Conservation (phyloP, 1,284 basidiomycete species). For the Ustilago curta region DNA sequence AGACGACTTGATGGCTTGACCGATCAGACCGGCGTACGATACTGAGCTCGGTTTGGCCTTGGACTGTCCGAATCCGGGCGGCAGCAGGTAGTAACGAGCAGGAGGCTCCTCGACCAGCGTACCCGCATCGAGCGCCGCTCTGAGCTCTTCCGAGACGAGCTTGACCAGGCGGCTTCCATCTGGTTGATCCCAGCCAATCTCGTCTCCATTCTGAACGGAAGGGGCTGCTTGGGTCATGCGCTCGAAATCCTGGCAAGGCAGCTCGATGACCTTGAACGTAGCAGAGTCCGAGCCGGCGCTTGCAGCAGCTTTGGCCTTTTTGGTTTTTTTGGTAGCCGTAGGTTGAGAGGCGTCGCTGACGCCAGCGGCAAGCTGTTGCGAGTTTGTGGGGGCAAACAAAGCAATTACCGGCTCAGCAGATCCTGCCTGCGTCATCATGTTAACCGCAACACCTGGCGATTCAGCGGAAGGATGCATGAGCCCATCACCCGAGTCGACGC, state of each 20-base stretch:
- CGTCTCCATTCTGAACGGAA: conserved; percentile 44
- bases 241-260: conserved; percentile 48
- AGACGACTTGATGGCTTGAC: conserved; percentile 90
- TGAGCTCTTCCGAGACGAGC: conserved; percentile 67
- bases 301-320: conserved; percentile 25
- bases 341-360: conserved; percentile 12
- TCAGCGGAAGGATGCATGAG: conserved; percentile 18
- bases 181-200: conserved; percentile 63
- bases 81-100: conserved; percentile 64
- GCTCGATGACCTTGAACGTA: conserved; percentile 31
- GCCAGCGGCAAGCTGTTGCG: conserved; percentile 1
- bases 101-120: conserved; percentile 59
- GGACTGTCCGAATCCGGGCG: conserved; percentile 58
- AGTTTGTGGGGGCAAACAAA: conserved; percentile 7
- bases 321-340: conserved; percentile 28
- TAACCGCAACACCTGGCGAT: conserved; percentile 11
- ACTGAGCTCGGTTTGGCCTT: conserved; percentile 63
- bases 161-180: conserved; percentile 66
- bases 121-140: conserved; percentile 62
- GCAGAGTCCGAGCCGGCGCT: conserved; percentile 29
- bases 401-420: conserved; percentile 24
- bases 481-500: conserved; percentile 1
- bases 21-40: conserved; percentile 94
- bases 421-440: conserved; percentile 17
- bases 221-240: conserved; percentile 34